Evolutionary conservation across 73 alveolate genomes (phyloP).

Genomic region (Paramecium tetraurelia): DNA sequence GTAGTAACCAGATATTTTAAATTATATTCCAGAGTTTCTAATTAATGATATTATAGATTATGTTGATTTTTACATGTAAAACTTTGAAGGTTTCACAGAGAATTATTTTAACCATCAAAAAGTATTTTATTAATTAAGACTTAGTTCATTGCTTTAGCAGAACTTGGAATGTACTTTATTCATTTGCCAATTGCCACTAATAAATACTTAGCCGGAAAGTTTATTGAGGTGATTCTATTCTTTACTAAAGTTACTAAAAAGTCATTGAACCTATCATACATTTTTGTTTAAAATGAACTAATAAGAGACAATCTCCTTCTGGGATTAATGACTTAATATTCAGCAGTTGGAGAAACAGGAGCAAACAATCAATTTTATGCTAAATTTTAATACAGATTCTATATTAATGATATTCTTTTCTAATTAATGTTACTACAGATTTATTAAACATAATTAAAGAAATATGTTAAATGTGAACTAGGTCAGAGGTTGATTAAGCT

Average conservation of each 20-base stretch:
- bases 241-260: background rate
- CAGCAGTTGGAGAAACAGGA: constrained; percentile 42
- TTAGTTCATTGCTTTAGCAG: background rate
- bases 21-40: background rate
- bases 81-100: background rate
- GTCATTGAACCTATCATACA: background rate
- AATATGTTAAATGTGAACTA: background rate
- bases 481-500: background rate
- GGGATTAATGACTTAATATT: background rate
- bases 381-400: background rate
- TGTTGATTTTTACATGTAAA: background rate
- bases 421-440: background rate
- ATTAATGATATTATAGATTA: background rate
- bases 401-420: background rate
- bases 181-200: background rate
- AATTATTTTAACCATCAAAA: background rate
- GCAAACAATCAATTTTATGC: background rate
- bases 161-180: background rate
- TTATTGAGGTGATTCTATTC: background rate
- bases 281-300: background rate
- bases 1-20: background rate
- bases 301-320: background rate
- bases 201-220: constrained; percentile 19
- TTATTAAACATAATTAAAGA: background rate
- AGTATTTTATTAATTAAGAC: background rate